Conservation (phyloP, 768 basidiomycete genomes). For the Tulasnella sp. region DNA sequence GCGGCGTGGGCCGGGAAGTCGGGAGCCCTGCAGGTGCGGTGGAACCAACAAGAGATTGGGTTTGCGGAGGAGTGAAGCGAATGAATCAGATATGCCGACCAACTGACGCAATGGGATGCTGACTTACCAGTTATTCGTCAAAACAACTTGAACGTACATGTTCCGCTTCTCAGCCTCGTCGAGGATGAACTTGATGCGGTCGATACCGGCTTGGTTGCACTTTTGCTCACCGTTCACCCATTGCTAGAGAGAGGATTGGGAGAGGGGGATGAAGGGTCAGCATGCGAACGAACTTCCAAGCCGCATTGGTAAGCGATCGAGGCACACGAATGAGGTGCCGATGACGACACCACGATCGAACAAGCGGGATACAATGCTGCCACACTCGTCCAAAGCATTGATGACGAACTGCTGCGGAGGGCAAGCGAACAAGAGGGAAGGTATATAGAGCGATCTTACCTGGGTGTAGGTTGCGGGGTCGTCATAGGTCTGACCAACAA, state of each 20-base stretch:
- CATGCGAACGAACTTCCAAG: too few species aligned
- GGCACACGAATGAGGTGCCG: not conserved
- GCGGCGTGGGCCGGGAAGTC: not conserved
- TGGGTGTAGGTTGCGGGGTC: slow-evolving; percentile 16
- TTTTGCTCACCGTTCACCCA: slow-evolving; percentile 17
- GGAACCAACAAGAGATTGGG: not conserved
- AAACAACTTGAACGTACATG: slow-evolving; percentile 15
- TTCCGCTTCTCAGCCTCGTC: slow-evolving; percentile 6
- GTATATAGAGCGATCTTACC: not conserved
- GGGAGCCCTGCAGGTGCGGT: not conserved
- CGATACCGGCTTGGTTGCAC: slow-evolving; percentile 26
- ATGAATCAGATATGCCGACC: not conserved
- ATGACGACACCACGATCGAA: too few species aligned
- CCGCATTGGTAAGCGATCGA: not conserved
- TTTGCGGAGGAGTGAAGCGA: not conserved
- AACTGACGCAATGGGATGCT: not conserved
- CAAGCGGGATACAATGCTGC: too few species aligned
- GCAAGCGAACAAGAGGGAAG: not conserved
- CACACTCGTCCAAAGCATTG: not conserved
- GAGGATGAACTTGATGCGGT: slow-evolving; percentile 22
- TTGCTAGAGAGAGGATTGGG: not conserved
- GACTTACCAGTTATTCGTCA: slow-evolving; percentile 29
- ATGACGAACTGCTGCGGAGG: not conserved
- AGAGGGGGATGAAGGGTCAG: too few species aligned
- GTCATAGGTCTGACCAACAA: slow-evolving; percentile 1